Conservation (phyloP, 1,284 basidiomycete genomes). For the Trichosporon sp. region DNA sequence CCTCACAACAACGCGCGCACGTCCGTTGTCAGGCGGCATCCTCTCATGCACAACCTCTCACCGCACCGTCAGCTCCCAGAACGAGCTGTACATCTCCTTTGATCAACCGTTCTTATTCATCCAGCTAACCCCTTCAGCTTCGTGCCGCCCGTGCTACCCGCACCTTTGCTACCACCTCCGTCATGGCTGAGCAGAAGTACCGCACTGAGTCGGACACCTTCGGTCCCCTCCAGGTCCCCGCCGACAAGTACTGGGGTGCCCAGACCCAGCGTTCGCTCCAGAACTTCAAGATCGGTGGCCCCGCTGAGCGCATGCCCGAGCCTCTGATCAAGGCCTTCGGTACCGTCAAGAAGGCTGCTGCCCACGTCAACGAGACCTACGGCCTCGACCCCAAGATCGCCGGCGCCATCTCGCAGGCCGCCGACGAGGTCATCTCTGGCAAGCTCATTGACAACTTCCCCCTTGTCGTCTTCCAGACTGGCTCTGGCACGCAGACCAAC, state of each 20-base stretch:
- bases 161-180: constrained; percentile 38
- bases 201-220: constrained; percentile 57
- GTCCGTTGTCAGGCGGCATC: not conserved
- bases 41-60: not conserved
- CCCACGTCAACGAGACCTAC: constrained; percentile 85
- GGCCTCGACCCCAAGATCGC: constrained; percentile 86
- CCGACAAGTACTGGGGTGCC: constrained; percentile 96
- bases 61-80: not conserved
- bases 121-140: constrained; percentile 23
- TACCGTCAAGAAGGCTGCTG: constrained; percentile 96
- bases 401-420: constrained; percentile 86
- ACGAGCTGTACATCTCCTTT: not conserved
- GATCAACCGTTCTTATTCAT: not conserved
- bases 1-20: constrained; percentile 4
- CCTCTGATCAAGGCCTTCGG: constrained; percentile 98
- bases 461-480: constrained; percentile 98
- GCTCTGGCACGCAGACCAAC: constrained; percentile 98
- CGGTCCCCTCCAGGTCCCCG: constrained; percentile 76
- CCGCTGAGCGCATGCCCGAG: constrained; percentile 85
- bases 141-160: constrained; percentile 36
- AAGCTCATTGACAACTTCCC: constrained; percentile 96
- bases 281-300: constrained; percentile 98
- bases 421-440: constrained; percentile 98
- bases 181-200: constrained; percentile 52
- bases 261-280: constrained; percentile 98